Percentiles rank a stretch among this genome's conserved stretches.
These are phyloP conservation scores for Candida pseudoglaebosa DNA, from an alignment of 805 yeast species.

Conservation along the genomic window DNA sequence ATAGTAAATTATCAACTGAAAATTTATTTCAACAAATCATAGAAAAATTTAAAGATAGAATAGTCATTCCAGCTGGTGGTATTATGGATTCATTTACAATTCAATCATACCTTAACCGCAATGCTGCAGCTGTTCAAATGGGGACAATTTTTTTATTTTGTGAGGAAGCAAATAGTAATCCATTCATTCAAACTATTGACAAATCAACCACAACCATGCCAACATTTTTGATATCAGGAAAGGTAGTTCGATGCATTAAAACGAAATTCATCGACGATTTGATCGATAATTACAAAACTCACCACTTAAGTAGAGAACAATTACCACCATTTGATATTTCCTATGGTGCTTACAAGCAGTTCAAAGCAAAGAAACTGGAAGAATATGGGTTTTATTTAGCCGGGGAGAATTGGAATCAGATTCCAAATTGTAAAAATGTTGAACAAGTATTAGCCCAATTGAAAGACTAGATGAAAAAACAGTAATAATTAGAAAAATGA, in stretches of 20 bases:
- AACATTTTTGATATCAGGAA: constrained; percentile 36
- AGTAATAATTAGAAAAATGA: no score
- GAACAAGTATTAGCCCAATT: neutral
- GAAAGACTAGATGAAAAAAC: no score
- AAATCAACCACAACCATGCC: constrained; percentile 19
- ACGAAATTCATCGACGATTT: constrained; percentile 32
- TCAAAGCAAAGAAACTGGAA: constrained; percentile 12
- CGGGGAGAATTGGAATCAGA: constrained; percentile 28
- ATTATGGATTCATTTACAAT: constrained; percentile 32
- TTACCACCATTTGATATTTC: constrained; percentile 35
- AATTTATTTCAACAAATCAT: constrained; percentile 22
- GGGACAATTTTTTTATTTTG: constrained; percentile 49
- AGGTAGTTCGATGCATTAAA: constrained; percentile 31
- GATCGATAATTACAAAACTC: constrained; percentile 7
- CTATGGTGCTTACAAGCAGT: constrained; percentile 28
- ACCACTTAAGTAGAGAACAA: constrained; percentile 1
- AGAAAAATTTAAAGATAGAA: neutral
- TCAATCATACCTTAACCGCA: constrained; percentile 27
- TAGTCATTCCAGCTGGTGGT: constrained; percentile 51
- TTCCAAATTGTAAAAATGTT: constrained; percentile 3
- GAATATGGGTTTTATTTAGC: constrained; percentile 30
- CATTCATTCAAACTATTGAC: constrained; percentile 13
- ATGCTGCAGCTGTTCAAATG: constrained; percentile 53
- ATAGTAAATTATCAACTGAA: constrained; percentile 33
- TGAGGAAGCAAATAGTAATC: constrained; percentile 24